phyloP scores from a whole-genome alignment of 768 basidiomycete genomes.

The Cystobasidium ongulense region DNA sequence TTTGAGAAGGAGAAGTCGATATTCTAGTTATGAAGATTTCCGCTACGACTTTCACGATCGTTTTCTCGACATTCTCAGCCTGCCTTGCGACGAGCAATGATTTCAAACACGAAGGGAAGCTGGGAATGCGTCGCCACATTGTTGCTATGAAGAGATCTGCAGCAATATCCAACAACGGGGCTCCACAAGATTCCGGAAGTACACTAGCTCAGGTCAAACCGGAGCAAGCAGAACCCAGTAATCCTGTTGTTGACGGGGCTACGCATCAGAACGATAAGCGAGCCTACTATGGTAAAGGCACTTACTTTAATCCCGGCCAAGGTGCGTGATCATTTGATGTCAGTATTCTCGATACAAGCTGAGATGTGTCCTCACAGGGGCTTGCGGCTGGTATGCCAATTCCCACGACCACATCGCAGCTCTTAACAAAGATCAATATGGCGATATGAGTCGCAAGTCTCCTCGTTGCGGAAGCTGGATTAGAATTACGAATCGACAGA shows the following conservation, averaged over 20 bases:
- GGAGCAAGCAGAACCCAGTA: not conserved
- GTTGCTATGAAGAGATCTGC: not conserved
- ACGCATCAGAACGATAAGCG: conserved; percentile 1
- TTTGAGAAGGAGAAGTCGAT: not conserved
- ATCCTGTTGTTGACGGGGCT: not conserved
- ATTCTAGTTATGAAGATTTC: not conserved
- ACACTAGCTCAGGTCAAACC: not conserved
- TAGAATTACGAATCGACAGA: conserved; percentile 8
- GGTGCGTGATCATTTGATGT: not conserved
- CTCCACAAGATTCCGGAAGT: not conserved
- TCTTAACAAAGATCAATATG: conserved; percentile 21
- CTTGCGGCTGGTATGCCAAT: conserved; percentile 22
- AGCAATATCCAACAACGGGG: not conserved
- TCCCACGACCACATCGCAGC: conserved; percentile 15
- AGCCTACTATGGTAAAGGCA: conserved; percentile 5
- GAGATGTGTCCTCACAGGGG: not conserved
- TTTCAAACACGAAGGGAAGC: not conserved
- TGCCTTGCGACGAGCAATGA: not conserved
- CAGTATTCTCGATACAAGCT: not conserved
- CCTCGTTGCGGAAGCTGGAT: conserved; percentile 21
- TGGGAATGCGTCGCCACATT: not conserved
- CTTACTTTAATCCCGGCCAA: conserved; percentile 25
- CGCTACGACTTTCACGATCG: not conserved
- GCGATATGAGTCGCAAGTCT: conserved; percentile 11
- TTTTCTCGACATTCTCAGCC: not conserved